Base-by-base conservation (phyloP, 2,329 filamentous ascomycete genomes). In the Epichloe coenophiala region DNA sequence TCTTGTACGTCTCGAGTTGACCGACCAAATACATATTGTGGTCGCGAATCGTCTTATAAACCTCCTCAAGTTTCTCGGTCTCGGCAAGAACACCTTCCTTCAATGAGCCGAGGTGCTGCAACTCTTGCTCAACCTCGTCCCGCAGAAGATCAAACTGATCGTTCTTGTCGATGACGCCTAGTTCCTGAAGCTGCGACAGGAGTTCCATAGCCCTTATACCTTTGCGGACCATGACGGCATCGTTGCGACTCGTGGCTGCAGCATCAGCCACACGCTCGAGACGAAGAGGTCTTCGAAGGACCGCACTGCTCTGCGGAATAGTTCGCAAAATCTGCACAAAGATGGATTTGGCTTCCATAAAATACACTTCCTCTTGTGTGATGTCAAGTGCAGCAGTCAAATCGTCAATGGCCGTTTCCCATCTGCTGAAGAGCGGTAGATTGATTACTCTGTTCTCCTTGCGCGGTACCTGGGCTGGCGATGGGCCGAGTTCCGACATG, bases 311-410 rank as follows among this genome's bases (percentile, higher is more conserved):
- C 2, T 79, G 70, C 1, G 93, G 93, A 17, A 98, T 83, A 1
- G 89, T 94, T 55, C 93, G 86, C 72, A 98, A 82, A 55, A 98
- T 95, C 73, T 97, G 89, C 52, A 98, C 93, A 68, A 97, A 96
- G 39, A 94, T 91, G 43, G 90, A 90, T 68, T 98, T 98, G 60
- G 93, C 93, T 71, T 98, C 93, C 90, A 98, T 96, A 70, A 97
- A 98, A 72, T 80, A 97, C 45, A 98, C 85, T 68, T 98, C 93
- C 68, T 98, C 93, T 66, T 97, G 90, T 0, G 93, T 97, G 62
- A 98, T 97, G 64, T 98, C 93, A 41, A 98, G 76, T 3, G 91
- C 91, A 11, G 91, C 86, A 1, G 90, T 97, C 58, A 98, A 69
- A 63, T 96, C 89, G 63, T 97, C 91, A 51, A 98, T 83, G 4